Evolutionary conservation across 177 flowering plant genomes (phyloP), one percentile per base, ranked within the genome.

Genomic region (Vitis hybrid): DNA sequence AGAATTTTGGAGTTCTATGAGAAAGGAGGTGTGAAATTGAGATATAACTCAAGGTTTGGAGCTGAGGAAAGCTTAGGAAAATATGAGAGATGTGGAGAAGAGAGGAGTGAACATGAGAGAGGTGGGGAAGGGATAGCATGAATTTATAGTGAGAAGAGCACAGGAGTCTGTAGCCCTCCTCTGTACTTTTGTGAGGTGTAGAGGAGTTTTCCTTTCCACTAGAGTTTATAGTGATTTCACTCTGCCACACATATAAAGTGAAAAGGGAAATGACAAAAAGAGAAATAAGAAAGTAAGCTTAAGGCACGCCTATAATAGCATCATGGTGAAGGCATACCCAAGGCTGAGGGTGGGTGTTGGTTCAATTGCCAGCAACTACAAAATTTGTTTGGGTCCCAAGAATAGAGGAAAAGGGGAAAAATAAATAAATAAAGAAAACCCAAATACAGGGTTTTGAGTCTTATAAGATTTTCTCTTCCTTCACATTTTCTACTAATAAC

Each of bases 171-270:
- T 24, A 24, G 24, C 24, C 27, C 27, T 2, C 27, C 27, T 24
- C 2, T 24, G 27, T 24, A 24, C 27, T 14, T 4, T 2, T 16
- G 71, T 13, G 60, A 21, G 68, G 2, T 67, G 30, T 8, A 30
- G 51, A 51, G 52, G 15, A 35, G 16, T 55, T 66, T 66, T 80
- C 62, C 11, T 8, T 18, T 35, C 79, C 85, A 79, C 79, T 79
- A 70, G 58, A 73, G 67, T 68, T 66, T 24, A 24, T 24, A 21
- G 24, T 21, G 24, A 21, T 48, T 57, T 58, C 52, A 35, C 49
- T 2, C 27, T 24, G 27, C 27, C 27, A 24, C 27, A 24, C 27
- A 24, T 24, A 24, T 24, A 24, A 24, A 24, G 27, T 24, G 24
- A 24, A 24, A 24, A 24, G 27, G 27, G 27, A 24, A 24, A 24